Evolutionary conservation across 2,329 filamentous ascomycete genomes (phyloP).

Genomic region (Dactylellina drechsleri): DNA sequence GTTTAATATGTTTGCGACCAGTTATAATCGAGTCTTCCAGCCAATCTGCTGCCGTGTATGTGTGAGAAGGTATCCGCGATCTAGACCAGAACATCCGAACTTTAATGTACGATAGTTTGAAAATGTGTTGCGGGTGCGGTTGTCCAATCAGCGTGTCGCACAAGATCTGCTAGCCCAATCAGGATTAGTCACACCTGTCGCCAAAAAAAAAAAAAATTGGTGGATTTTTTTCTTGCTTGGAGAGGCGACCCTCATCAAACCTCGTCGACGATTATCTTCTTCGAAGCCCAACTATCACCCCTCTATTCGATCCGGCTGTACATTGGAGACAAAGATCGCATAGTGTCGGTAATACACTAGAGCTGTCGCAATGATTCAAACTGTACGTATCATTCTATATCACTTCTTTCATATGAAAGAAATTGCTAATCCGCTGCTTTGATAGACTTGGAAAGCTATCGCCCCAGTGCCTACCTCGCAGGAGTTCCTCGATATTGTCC

Average conservation of each 20-base stretch:
- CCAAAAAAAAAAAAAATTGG: conserved; percentile 41
- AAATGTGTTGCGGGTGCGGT: conserved; percentile 25
- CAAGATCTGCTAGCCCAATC: conserved; percentile 17
- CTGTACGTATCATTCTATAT: conserved; percentile 28
- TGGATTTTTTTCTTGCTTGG: conserved; percentile 37
- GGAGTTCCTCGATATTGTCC: conserved; percentile 97
- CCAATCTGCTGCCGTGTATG: no score
- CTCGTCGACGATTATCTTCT: conserved; percentile 29
- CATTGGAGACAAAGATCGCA: conserved; percentile 6
- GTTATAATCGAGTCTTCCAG: no score
- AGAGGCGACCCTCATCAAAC: conserved; percentile 32
- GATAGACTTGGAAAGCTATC: conserved; percentile 75
- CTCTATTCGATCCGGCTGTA: neutral
- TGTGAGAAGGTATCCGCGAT: neutral
- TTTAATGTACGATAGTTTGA: no score
- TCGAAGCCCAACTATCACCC: conserved; percentile 7
- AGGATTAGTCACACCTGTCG: conserved; percentile 32
- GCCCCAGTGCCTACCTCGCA: conserved; percentile 88
- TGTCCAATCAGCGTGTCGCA: conserved; percentile 36
- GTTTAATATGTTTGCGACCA: no score
- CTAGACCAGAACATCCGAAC: no score
- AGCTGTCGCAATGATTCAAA: conserved; percentile 51
- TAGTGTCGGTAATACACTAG: conserved; percentile 3
- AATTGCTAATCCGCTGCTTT: conserved; percentile 19
- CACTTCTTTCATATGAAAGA: neutral